Conservation (phyloP, 75 land plant genomes). For the Chamaecyparis obtusa region DNA sequence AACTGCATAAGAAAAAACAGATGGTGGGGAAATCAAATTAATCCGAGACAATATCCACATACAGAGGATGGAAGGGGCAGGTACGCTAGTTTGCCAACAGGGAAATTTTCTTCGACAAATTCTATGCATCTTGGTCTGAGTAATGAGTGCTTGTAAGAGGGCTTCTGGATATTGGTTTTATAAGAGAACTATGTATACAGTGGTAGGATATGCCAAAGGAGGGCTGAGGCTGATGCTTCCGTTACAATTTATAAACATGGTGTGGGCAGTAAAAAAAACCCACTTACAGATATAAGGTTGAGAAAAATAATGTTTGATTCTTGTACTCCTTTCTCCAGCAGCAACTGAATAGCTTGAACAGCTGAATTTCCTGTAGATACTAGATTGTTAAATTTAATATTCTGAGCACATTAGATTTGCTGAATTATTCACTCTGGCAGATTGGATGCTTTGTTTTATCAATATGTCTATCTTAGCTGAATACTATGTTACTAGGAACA, state of each 20-base stretch:
- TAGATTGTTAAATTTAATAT: neutral
- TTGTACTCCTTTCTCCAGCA: conserved; percentile 74
- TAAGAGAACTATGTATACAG: no score
- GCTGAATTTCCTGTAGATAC: conserved; percentile 69
- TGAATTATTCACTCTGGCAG: neutral
- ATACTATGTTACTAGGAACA: neutral
- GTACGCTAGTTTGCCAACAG: no score
- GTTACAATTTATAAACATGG: neutral
- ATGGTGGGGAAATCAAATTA: neutral
- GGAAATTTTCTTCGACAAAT: neutral
- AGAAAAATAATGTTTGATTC: conserved; percentile 89
- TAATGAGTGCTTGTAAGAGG: neutral
- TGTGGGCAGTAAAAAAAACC: neutral
- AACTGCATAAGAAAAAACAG: neutral
- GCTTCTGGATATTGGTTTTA: neutral
- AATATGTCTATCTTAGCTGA: neutral
- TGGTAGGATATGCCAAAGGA: no score
- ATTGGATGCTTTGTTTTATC: neutral
- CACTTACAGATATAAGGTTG: conserved; percentile 82
- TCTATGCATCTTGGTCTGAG: neutral
- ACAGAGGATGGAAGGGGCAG: no score
- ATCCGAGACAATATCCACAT: no score
- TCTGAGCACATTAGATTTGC: neutral
- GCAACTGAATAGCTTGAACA: conserved; percentile 75
- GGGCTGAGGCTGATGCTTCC: no score